These are phyloP conservation scores for Plectosphaerella sp. DNA, from an alignment of 2,329 filamentous ascomycete genomes.

Conservation along the genomic window DNA sequence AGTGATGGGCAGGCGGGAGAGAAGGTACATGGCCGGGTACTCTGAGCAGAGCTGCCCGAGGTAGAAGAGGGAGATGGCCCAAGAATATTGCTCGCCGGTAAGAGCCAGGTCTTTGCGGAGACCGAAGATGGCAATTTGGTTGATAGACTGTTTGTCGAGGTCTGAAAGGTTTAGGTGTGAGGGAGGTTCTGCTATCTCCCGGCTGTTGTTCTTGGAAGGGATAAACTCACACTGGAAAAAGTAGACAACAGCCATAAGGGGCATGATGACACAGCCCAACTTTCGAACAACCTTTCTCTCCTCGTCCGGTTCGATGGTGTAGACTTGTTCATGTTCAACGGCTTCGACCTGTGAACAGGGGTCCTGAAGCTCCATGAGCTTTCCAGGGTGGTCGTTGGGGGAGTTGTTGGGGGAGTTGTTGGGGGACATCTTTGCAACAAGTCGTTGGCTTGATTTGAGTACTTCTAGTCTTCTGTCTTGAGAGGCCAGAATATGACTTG, in stretches of 20 bases:
- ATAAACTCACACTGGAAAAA: conserved; percentile 13
- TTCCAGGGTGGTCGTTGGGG: neutral
- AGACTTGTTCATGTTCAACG: neutral
- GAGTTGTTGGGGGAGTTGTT: neutral
- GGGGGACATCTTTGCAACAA: neutral
- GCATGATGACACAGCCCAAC: conserved; percentile 11
- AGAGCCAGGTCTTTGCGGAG: conserved; percentile 7
- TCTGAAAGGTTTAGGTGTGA: neutral
- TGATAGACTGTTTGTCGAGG: conserved; percentile 11
- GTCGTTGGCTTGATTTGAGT: too few relatives aligned
- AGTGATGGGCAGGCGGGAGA: conserved; percentile 7
- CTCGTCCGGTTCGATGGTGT: conserved; percentile 3
- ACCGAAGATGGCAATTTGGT: conserved; percentile 7
- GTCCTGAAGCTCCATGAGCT: neutral
- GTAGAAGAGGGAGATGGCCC: conserved; percentile 11
- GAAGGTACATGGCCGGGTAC: conserved; percentile 8
- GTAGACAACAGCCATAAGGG: conserved; percentile 12
- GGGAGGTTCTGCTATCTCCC: neutral
- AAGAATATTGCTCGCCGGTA: conserved; percentile 8
- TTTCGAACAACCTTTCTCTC: conserved; percentile 6
- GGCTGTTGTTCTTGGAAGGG: too few relatives aligned
- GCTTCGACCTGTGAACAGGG: neutral
- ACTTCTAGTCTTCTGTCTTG: too few relatives aligned
- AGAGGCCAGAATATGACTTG: too few relatives aligned
- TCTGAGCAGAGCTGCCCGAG: conserved; percentile 11